phyloP scores from a whole-genome alignment of 75 land plant genomes.

The Larix kaempferi region DNA sequence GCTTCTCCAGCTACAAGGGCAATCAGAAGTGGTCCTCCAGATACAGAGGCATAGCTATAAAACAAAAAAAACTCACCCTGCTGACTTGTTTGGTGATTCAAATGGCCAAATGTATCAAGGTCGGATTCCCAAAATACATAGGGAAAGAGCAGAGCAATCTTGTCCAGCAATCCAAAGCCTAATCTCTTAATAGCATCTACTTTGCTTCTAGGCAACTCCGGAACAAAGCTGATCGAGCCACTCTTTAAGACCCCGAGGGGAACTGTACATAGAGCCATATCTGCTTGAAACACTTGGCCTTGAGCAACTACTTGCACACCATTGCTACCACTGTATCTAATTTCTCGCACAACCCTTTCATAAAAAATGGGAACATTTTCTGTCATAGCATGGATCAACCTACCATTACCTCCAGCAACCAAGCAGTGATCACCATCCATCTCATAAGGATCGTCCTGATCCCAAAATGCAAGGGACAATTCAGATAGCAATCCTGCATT shows the following conservation, averaged over 20 bases:
- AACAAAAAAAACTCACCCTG: conserved; percentile 76
- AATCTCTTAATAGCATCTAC: conserved; percentile 62
- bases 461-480: conserved; percentile 84
- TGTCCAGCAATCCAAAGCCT: conserved; percentile 79
- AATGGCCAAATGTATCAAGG: conserved; percentile 65
- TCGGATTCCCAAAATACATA: conserved; percentile 71
- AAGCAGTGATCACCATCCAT: conserved; percentile 98
- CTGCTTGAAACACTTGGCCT: conserved; percentile 72
- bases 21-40: conserved; percentile 67
- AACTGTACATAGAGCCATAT: conserved; percentile 86
- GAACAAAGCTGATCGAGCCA: conserved; percentile 51
- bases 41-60: conserved; percentile 68
- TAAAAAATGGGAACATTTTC: conserved; percentile 77
- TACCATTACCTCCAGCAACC: conserved; percentile 81
- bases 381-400: conserved; percentile 67
- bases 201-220: conserved; percentile 62
- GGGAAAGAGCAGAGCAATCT: conserved; percentile 85
- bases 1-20: conserved; percentile 85
- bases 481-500: conserved; percentile 82
- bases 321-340: conserved; percentile 58
- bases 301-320: conserved; percentile 67
- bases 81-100: conserved; percentile 25
- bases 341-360: conserved; percentile 67
- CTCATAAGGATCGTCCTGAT: conserved; percentile 95
- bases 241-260: conserved; percentile 80